phyloP scores from a whole-genome alignment of 805 yeast genomes.

The Ogataea ganodermae region DNA sequence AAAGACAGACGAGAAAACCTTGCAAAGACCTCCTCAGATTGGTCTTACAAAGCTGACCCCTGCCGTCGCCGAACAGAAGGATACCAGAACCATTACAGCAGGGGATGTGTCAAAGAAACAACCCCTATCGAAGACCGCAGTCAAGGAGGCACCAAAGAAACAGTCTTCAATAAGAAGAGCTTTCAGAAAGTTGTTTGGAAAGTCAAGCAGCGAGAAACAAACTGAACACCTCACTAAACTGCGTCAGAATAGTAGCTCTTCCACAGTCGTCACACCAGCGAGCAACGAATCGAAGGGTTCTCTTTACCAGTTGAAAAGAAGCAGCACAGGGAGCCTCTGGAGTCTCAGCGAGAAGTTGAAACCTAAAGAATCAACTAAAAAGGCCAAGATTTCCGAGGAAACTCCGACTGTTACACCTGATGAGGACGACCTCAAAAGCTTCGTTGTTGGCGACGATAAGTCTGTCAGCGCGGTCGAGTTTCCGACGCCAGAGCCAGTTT shows the following conservation, averaged over 20 bases:
- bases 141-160: not conserved
- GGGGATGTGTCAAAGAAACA: no score
- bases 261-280: not conserved
- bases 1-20: no score
- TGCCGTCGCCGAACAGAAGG: no score
- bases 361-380: not conserved
- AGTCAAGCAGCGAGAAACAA: not conserved
- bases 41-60: no score
- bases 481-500: not conserved
- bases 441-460: constrained; percentile 20
- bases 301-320: constrained; percentile 1
- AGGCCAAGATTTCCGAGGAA: not conserved
- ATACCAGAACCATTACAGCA: no score
- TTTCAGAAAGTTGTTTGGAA: constrained; percentile 11
- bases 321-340: constrained; percentile 5
- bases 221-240: not conserved
- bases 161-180: constrained; percentile 10
- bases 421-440: constrained; percentile 19
- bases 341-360: constrained; percentile 4
- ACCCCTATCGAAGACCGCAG: not conserved
- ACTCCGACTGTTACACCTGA: no score
- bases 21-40: no score
- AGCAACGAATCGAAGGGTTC: not conserved
- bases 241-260: not conserved
- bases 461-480: not conserved